These are phyloP conservation scores for Dryadomyces quercus-mongolicae DNA, from an alignment of 2,329 filamentous ascomycete genomes.

Conservation along the genomic window DNA sequence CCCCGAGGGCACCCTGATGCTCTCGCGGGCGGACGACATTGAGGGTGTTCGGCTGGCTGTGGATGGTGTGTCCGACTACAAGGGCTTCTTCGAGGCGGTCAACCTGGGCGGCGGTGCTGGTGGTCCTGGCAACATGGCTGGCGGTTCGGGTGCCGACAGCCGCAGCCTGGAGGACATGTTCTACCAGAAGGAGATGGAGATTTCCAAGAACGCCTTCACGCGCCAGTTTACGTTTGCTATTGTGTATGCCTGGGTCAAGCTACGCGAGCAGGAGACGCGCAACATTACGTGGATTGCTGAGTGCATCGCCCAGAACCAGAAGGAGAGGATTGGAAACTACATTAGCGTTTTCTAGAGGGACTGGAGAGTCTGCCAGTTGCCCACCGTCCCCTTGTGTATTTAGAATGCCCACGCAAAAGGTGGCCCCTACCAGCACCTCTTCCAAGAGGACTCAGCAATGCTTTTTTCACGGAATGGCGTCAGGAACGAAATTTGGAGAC, in stretches of 20 bases:
- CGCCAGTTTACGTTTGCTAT: slow-evolving; percentile 91
- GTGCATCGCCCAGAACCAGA: slow-evolving; percentile 99
- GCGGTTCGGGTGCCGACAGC: slow-evolving; percentile 66
- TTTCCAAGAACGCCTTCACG: slow-evolving; percentile 90
- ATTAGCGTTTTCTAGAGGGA: slow-evolving; percentile 76
- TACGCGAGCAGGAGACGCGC: slow-evolving; percentile 98
- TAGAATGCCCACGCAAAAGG: slow-evolving; percentile 1
- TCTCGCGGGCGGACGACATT: slow-evolving; percentile 86
- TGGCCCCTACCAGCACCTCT: neutral
- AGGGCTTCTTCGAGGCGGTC: slow-evolving; percentile 87
- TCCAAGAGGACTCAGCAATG: neutral
- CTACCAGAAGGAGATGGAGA: slow-evolving; percentile 99
- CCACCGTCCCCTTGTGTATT: slow-evolving; percentile 1
- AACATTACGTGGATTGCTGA: slow-evolving; percentile 99
- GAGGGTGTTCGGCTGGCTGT: slow-evolving; percentile 90
- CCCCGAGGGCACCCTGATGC: slow-evolving; percentile 88
- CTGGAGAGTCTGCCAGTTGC: neutral
- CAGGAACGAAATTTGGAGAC: neutral
- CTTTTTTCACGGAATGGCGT: slow-evolving; percentile 3
- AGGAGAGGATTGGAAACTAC: slow-evolving; percentile 96
- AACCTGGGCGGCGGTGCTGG: slow-evolving; percentile 60
- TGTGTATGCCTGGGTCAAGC: slow-evolving; percentile 95
- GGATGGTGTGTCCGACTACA: slow-evolving; percentile 87
- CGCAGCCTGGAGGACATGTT: slow-evolving; percentile 95
- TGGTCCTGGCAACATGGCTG: slow-evolving; percentile 73